Conservation (phyloP, 2,329 filamentous ascomycete species). For the Boeremia exigua region DNA sequence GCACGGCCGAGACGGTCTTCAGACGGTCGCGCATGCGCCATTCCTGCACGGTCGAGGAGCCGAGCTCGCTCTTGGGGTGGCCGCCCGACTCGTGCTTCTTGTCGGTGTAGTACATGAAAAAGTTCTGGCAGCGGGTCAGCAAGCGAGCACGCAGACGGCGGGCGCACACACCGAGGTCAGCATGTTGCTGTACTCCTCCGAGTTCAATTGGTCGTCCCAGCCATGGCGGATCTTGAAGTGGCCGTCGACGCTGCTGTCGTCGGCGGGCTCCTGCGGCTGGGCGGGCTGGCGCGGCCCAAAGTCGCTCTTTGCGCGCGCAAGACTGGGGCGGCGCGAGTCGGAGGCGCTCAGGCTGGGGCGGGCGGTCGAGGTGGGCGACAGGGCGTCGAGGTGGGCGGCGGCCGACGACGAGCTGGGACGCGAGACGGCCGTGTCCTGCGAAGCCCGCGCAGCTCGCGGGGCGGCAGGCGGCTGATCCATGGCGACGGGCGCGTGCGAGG, state of each 20-base stretch:
- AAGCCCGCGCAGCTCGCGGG: slow-evolving; percentile 18
- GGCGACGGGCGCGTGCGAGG: slow-evolving; percentile 31
- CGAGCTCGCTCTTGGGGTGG: slow-evolving; percentile 71
- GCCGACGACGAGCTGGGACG: slow-evolving; percentile 40
- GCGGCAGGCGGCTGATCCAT: slow-evolving; percentile 27
- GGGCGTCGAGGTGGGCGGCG: slow-evolving; percentile 26
- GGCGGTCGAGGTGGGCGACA: slow-evolving; percentile 46
- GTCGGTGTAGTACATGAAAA: slow-evolving; percentile 99
- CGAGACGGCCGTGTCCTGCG: slow-evolving; percentile 21
- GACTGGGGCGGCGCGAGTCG: slow-evolving; percentile 47
- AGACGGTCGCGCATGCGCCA: slow-evolving; percentile 97
- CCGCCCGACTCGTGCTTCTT: slow-evolving; percentile 96
- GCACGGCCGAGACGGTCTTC: slow-evolving; percentile 94
- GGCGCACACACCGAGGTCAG: slow-evolving; percentile 73
- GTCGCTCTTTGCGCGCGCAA: slow-evolving; percentile 65
- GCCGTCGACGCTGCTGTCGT: slow-evolving; percentile 56
- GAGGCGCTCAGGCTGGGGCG: slow-evolving; percentile 60
- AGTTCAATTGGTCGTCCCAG: slow-evolving; percentile 91
- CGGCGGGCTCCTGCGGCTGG: slow-evolving; percentile 36
- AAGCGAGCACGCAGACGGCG: neutral
- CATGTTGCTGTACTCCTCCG: slow-evolving; percentile 84
- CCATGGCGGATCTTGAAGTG: slow-evolving; percentile 75
- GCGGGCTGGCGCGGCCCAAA: slow-evolving; percentile 57
- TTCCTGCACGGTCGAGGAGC: slow-evolving; percentile 72
- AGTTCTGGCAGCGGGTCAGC: slow-evolving; percentile 66